These are phyloP conservation scores for Amyloporia xantha DNA, from an alignment of 768 basidiomycete species.

Conservation along the genomic window DNA sequence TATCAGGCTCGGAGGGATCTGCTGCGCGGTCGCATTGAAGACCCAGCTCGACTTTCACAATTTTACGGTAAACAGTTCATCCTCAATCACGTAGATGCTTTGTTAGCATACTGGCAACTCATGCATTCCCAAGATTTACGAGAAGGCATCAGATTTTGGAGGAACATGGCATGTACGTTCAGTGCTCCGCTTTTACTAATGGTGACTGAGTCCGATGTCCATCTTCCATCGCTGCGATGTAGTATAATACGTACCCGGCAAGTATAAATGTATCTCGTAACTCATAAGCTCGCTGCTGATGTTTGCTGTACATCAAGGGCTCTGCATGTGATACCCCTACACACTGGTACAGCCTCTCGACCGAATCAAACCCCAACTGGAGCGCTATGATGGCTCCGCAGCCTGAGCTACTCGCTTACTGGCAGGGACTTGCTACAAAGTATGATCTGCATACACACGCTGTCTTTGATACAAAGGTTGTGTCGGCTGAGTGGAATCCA, in stretches of 20 bases:
- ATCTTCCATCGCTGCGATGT: too few species aligned
- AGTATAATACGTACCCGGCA: conserved; percentile 24
- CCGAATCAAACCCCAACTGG: conserved; percentile 24
- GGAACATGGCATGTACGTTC: conserved; percentile 23
- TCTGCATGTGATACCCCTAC: conserved; percentile 16
- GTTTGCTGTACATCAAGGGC: not conserved
- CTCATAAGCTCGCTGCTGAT: not conserved
- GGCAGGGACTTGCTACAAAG: conserved; percentile 13
- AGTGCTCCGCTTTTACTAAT: not conserved
- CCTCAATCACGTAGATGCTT: not conserved
- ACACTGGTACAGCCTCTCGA: conserved; percentile 24
- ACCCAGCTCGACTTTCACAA: conserved; percentile 23
- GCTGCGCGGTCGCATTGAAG: conserved; percentile 25
- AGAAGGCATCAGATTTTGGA: conserved; percentile 22
- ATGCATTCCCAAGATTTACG: conserved; percentile 25
- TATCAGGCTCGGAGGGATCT: conserved; percentile 25
- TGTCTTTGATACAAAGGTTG: conserved; percentile 22
- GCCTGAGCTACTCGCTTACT: conserved; percentile 25
- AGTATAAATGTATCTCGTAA: not conserved
- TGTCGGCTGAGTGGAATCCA: conserved; percentile 25
- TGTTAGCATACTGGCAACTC: not conserved
- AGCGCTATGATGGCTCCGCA: conserved; percentile 16
- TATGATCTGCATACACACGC: conserved; percentile 18
- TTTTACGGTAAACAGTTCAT: conserved; percentile 23
- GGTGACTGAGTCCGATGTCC: not conserved